Base-by-base conservation (phyloP, 768 basidiomycete genomes). In the Amanita subjunquillea region DNA sequence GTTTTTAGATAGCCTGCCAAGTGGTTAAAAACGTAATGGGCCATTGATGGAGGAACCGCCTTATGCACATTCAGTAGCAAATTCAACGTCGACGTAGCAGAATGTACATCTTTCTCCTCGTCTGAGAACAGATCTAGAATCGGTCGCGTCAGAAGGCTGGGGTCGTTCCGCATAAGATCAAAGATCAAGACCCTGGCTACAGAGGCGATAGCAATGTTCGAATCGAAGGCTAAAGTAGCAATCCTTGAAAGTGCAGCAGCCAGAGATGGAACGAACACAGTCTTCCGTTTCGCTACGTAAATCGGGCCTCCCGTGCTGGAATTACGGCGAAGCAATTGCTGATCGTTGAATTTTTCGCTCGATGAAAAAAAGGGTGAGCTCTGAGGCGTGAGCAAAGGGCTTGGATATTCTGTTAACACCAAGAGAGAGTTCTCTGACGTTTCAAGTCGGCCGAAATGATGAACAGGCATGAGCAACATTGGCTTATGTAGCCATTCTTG, bases 131-230 rank as follows among this genome's bases (percentile, higher is more conserved):
- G 65, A 56, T 86, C 84, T 43, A 87, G 69, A 12, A 80, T 65
- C 17, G 83, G 78, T 8, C 85, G 76, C 10, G 77, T 70, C 27
- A 89, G 67, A n/a, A 87, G 68, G 13, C 72, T 72, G 4, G 87
- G 82, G 58, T 91, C 87, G 59, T 87, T 84, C 20, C 86, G 76
- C 79, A 89, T 82, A 44, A 84, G 64, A 54, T 86, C 82, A 13
- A 85, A 57, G 39, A 88, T 60, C 4, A 77, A 68, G 25, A 72
- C 72, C 40, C 80, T 75, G 20, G 87, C 80, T 3, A 77, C 69
- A 27, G 70, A 74, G 9, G 83, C 76, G 25, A 88, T 72, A 3
- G 64, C 59, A 54, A 79, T 69, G 60, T 81, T 74, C 29, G 67
- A 49, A 58, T 87, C 83, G 40, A 70, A 73, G 4, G 77, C 71